A percentile compares a stretch with the other conserved stretches of the same genome.
These are phyloP conservation scores for Leishmania tarentolae DNA, from an alignment of 208 protist species.

Conservation along the genomic window DNA sequence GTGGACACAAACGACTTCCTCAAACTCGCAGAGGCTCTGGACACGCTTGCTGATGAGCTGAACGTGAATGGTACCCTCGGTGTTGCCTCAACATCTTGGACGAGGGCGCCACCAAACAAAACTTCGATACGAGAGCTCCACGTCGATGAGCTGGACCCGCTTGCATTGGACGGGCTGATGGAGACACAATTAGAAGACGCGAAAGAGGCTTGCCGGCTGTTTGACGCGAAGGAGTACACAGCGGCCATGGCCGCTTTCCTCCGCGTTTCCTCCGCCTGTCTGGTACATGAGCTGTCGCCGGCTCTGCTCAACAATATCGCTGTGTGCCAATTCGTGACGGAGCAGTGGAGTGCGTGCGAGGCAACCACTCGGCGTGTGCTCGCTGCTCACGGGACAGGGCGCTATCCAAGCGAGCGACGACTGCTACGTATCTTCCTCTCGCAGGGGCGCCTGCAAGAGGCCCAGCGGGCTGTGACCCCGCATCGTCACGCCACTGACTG, in stretches of 20 bases:
- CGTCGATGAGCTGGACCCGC: conserved; percentile 33
- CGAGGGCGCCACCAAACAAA: neutral
- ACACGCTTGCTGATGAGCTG: conserved; percentile 36
- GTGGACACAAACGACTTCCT: conserved; percentile 60
- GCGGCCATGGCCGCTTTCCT: conserved; percentile 19
- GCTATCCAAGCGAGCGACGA: conserved; percentile 43
- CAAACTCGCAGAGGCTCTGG: conserved; percentile 47
- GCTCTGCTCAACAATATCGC: conserved; percentile 59
- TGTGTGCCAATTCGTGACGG: conserved; percentile 52
- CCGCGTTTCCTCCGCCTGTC: conserved; percentile 16
- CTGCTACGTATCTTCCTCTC: conserved; percentile 43
- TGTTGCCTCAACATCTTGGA: neutral
- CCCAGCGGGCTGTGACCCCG: conserved; percentile 29
- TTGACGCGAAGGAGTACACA: conserved; percentile 23
- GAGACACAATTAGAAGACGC: neutral
- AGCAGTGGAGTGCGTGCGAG: conserved; percentile 48
- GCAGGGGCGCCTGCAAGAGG: conserved; percentile 30
- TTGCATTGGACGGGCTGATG: conserved; percentile 15
- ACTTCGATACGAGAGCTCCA: neutral
- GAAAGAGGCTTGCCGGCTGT: conserved; percentile 14
- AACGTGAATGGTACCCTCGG: neutral
- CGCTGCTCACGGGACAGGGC: conserved; percentile 32
- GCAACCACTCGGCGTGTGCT: conserved; percentile 43
- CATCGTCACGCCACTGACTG: conserved; percentile 34
- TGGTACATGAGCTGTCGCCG: conserved; percentile 22